Percentiles rank a stretch among this genome's conserved stretches.
Evolutionary conservation across 352 stramenopile genomes (phyloP).

Genomic region (Saprolegnia parasitica): DNA sequence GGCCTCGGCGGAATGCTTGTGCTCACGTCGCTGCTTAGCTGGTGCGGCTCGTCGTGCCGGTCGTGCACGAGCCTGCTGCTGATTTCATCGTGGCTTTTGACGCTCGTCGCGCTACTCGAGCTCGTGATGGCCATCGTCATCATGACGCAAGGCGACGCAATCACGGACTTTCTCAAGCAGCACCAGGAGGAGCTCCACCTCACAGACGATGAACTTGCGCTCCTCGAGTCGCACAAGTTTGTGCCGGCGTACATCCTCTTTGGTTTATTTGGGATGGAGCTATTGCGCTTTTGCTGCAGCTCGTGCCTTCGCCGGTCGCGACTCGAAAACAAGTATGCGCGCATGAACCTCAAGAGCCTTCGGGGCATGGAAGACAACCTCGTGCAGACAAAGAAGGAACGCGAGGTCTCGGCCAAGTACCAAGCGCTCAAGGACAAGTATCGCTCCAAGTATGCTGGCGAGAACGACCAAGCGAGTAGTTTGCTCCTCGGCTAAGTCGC

Average conservation of each 20-base stretch:
- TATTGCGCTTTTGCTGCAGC: conserved; percentile 65
- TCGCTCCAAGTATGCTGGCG: conserved; percentile 60
- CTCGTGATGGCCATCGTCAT: conserved; percentile 60
- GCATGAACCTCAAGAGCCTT: conserved; percentile 50
- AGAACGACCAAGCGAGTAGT: neutral
- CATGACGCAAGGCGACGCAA: conserved; percentile 52
- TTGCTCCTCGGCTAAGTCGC: conserved; percentile 1
- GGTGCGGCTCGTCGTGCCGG: conserved; percentile 50
- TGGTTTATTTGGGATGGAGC: conserved; percentile 61
- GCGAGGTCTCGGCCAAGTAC: conserved; percentile 72
- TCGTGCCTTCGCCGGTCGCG: conserved; percentile 45
- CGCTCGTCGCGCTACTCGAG: conserved; percentile 57
- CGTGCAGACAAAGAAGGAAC: conserved; percentile 58
- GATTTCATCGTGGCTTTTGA: conserved; percentile 54
- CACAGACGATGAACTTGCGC: conserved; percentile 52
- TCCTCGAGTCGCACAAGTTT: conserved; percentile 62
- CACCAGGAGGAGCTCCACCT: conserved; percentile 64
- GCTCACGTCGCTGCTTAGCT: conserved; percentile 51
- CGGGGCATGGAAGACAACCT: conserved; percentile 66
- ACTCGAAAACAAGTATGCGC: conserved; percentile 45
- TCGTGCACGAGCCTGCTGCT: conserved; percentile 48
- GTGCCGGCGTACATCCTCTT: conserved; percentile 58
- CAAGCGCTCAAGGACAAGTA: conserved; percentile 68
- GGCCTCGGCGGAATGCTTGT: conserved; percentile 46
- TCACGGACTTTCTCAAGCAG: conserved; percentile 54